Conservation (phyloP, 768 basidiomycete genomes). For the Suillus alpinus region DNA sequence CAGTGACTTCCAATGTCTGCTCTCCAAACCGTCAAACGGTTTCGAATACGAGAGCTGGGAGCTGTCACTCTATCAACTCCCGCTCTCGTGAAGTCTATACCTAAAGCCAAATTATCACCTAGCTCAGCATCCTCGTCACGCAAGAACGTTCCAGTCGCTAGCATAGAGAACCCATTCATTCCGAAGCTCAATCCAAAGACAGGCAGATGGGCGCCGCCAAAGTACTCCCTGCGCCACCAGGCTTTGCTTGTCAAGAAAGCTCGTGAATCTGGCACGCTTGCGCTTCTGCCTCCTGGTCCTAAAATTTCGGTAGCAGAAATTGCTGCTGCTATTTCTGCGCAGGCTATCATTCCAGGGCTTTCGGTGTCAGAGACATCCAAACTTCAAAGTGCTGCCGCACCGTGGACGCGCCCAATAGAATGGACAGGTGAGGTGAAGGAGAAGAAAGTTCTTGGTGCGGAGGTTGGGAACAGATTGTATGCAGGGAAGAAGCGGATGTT, state of each 20-base stretch:
- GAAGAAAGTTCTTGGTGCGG: conserved; percentile 45
- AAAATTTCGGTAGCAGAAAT: conserved; percentile 42
- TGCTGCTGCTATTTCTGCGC: conserved; percentile 18
- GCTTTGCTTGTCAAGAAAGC: conserved; percentile 78
- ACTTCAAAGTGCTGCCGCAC: not conserved
- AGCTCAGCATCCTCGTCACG: conserved; percentile 8
- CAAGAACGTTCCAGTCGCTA: conserved; percentile 17
- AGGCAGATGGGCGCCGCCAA: conserved; percentile 65
- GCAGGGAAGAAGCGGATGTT: conserved; percentile 82
- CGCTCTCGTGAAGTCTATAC: conserved; percentile 19
- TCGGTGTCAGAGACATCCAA: conserved; percentile 8
- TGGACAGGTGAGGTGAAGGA: conserved; percentile 41
- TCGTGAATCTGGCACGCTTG: conserved; percentile 46
- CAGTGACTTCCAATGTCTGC: not conserved
- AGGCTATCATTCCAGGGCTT: conserved; percentile 14
- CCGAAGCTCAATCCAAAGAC: conserved; percentile 57
- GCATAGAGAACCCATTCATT: conserved; percentile 63
- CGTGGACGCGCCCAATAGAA: conserved; percentile 31
- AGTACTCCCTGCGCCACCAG: conserved; percentile 73
- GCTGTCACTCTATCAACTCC: conserved; percentile 11
- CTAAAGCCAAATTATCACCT: conserved; percentile 14
- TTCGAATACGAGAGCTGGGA: conserved; percentile 24
- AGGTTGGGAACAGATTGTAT: conserved; percentile 65
- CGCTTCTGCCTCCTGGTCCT: conserved; percentile 67
- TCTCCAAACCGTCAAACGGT: conserved; percentile 21